Evolutionary conservation across 345 rosid genomes (phyloP), one percentile per base, ranked within the genome.

Genomic region (Lenwebbia sp.): DNA sequence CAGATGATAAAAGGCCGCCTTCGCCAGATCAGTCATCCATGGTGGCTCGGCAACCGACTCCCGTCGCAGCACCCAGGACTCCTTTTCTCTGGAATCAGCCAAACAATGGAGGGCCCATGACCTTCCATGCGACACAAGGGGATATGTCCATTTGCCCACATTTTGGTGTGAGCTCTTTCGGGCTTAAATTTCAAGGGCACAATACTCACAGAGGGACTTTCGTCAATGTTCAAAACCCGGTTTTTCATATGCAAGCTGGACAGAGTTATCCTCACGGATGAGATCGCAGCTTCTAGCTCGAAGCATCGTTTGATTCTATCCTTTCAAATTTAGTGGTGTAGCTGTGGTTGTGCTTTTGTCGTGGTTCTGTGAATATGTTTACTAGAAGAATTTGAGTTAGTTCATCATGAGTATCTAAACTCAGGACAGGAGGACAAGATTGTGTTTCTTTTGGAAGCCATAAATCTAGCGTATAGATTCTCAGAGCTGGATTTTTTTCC

Each of bases 41-140:
- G 86, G 89, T 85, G 28, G 25, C 91, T 70, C 90, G 85, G 88
- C 93, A 88, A 33, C 86, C 87, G 17, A 89, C 53, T 85, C 84
- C 90, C 25, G 86, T 86, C 56, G 84, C 89, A 84, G 83, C 88
- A 85, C 76, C 92, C 30, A 86, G 91, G 88, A 82, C 93, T 54
- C 88, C 91, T 47, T 92, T 92, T 75, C 90, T 88, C 10, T 93
- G 96, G 96, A 90, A 89, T 86, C 94, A 91, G 54, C 91, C 91
- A 33, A 88, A 84, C 53, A 75, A 53, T 50, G 93, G 90, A 85
- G 86, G 91, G 76, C 54, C 89, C 83, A 47, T 87, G 90, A 89
- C 88, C 84, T 92, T 92, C 84, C 83, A 60, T 86, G 88, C 95
- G 28, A 54, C 90, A 15, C 88, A 88, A 58, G 91, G 90, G 52